Conservation (phyloP, 345 rosid species). For the Cardiospermum halicacabum region DNA sequence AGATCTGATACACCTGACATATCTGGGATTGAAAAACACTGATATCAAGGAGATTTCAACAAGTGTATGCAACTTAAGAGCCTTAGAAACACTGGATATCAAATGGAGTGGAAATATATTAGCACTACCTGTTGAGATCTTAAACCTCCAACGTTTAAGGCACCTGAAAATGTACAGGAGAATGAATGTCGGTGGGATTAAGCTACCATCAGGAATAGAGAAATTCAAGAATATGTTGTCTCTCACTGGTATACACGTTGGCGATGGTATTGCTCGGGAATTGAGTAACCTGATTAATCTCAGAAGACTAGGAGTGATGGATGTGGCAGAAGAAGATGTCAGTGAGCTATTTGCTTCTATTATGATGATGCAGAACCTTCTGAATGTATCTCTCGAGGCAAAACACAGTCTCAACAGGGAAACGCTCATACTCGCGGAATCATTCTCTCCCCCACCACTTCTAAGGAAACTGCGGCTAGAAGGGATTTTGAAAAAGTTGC, state of each 20-base stretch:
- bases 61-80: conserved; percentile 17
- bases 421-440: conserved; percentile 20
- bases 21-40: conserved; percentile 32
- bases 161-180: conserved; percentile 33
- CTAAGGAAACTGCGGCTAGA: conserved; percentile 30
- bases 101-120: conserved; percentile 28
- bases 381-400: conserved; percentile 29
- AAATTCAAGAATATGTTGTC: conserved; percentile 28
- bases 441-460: conserved; percentile 34
- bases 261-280: conserved; percentile 25
- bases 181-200: conserved; percentile 16
- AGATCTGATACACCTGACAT: conserved; percentile 34
- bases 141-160: conserved; percentile 20
- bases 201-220: conserved; percentile 27
- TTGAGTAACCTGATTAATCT: conserved; percentile 24
- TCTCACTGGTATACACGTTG: conserved; percentile 32
- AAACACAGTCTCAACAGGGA: neutral
- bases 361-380: conserved; percentile 30
- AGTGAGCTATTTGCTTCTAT: conserved; percentile 26
- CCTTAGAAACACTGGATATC: conserved; percentile 30
- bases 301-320: conserved; percentile 33
- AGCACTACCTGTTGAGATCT: conserved; percentile 18
- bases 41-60: conserved; percentile 27
- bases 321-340: conserved; percentile 25
- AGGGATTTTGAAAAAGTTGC: conserved; percentile 25